phyloP scores from a whole-genome alignment of 768 basidiomycete species.

The Epithele typhae region DNA sequence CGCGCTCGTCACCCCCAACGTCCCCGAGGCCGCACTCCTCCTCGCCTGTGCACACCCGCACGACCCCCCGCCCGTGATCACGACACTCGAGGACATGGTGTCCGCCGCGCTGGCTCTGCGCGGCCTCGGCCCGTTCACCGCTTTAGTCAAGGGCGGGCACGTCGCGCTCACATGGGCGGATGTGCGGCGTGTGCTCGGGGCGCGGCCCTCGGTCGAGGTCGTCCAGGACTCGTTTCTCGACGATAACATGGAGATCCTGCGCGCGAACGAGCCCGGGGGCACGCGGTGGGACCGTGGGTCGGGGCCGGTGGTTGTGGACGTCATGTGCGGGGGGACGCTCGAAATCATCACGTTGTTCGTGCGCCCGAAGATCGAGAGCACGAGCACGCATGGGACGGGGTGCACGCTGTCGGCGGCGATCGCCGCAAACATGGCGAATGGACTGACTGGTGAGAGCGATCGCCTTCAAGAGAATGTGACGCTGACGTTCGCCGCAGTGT shows the following conservation, averaged over 20 bases:
- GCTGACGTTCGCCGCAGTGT: conserved; percentile 33
- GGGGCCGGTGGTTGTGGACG: conserved; percentile 53
- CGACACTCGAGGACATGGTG: conserved; percentile 56
- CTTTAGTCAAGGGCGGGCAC: conserved; percentile 88
- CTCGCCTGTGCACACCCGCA: too few species aligned
- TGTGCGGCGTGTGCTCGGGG: conserved; percentile 30
- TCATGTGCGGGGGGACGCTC: conserved; percentile 44
- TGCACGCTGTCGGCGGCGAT: conserved; percentile 89
- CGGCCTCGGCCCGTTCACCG: conserved; percentile 44
- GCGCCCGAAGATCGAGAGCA: conserved; percentile 58
- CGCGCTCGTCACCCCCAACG: conserved; percentile 80
- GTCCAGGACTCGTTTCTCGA: conserved; percentile 41
- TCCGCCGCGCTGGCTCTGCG: conserved; percentile 47
- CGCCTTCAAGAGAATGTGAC: too few species aligned
- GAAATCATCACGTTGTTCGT: conserved; percentile 46
- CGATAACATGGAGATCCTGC: conserved; percentile 65
- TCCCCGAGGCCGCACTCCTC: conserved; percentile 70
- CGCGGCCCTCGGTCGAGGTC: conserved; percentile 32
- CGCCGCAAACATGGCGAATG: conserved; percentile 58
- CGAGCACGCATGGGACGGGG: conserved; percentile 87
- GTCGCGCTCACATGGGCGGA: conserved; percentile 43
- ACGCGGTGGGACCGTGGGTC: conserved; percentile 16
- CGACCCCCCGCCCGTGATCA: conserved; percentile 29
- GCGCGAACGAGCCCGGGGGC: conserved; percentile 17
- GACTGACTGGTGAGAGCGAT: conserved; percentile 36